A percentile compares a stretch with the other conserved stretches of the same genome.
phyloP scores from a whole-genome alignment of 2,329 filamentous ascomycete genomes.

The Trichoderma gracile region DNA sequence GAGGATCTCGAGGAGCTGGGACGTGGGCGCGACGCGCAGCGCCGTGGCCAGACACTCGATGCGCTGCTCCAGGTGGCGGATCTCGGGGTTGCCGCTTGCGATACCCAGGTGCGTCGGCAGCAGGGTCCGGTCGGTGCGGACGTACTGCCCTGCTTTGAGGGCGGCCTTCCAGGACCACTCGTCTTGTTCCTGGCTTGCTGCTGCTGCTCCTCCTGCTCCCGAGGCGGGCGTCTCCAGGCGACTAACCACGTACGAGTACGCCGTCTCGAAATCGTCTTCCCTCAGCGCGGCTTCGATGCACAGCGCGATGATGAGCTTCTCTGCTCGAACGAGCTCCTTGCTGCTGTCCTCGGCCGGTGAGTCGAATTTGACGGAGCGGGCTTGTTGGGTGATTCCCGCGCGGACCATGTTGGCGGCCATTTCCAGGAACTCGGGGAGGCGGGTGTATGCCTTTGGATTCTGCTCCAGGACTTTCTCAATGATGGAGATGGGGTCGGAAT shows the following conservation, averaged over 20 bases:
- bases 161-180: slow-evolving; percentile 79
- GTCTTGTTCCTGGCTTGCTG: slow-evolving; percentile 43
- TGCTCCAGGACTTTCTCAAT: slow-evolving; percentile 73
- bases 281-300: slow-evolving; percentile 74
- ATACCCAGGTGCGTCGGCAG: slow-evolving; percentile 62
- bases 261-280: slow-evolving; percentile 82
- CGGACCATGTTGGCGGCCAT: slow-evolving; percentile 68
- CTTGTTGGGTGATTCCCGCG: slow-evolving; percentile 49
- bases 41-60: slow-evolving; percentile 78
- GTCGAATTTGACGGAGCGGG: slow-evolving; percentile 13
- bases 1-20: slow-evolving; percentile 72
- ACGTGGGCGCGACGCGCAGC: slow-evolving; percentile 69
- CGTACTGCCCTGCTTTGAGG: slow-evolving; percentile 74
- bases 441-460: slow-evolving; percentile 72
- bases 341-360: slow-evolving; percentile 31
- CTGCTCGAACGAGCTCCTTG: slow-evolving; percentile 46
- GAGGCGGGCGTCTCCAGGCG: slow-evolving; percentile 51
- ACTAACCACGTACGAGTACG: slow-evolving; percentile 79
- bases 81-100: slow-evolving; percentile 58
- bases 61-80: slow-evolving; percentile 75
- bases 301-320: slow-evolving; percentile 74
- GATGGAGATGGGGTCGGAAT: slow-evolving; percentile 71
- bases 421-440: slow-evolving; percentile 69
- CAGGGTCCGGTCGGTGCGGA: slow-evolving; percentile 54
- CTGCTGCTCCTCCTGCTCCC: background rate